Conservation (phyloP, 78 protist species). For the Speleostelium caveatum region DNA sequence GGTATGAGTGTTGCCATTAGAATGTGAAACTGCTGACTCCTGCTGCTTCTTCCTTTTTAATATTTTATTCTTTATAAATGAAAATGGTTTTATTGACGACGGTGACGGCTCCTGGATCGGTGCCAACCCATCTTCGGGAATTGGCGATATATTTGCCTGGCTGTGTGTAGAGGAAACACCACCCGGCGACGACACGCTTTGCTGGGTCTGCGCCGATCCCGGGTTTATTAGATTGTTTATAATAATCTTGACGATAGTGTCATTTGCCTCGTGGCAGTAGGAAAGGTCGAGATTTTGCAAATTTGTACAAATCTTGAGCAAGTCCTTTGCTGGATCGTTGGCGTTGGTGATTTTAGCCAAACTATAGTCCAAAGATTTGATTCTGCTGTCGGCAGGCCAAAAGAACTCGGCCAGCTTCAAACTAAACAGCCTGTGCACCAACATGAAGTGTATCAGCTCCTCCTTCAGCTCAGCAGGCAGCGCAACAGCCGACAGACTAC, state of each 20-base stretch:
- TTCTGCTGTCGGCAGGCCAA: conserved; percentile 1
- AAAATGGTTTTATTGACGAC: background rate
- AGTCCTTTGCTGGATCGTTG: conserved; percentile 46
- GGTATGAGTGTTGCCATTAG: background rate
- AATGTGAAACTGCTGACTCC: background rate
- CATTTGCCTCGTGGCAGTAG: conserved; percentile 47
- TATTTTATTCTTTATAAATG: too few species aligned
- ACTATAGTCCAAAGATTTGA: conserved; percentile 48
- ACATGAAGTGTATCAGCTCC: conserved; percentile 54
- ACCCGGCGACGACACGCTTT: background rate
- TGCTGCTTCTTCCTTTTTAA: background rate
- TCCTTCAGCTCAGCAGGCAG: conserved; percentile 31
- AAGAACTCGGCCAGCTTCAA: background rate
- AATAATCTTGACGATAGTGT: conserved; percentile 25
- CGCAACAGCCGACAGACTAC: background rate
- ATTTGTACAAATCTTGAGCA: background rate
- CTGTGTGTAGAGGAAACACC: background rate
- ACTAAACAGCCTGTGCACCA: conserved; percentile 32
- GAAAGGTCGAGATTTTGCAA: conserved; percentile 47
- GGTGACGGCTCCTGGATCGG: background rate
- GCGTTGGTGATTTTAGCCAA: conserved; percentile 19
- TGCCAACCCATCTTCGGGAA: background rate
- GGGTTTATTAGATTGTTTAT: background rate
- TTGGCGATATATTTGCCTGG: background rate
- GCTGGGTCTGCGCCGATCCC: background rate